A percentile compares a stretch with the other conserved stretches of the same genome.
Evolutionary conservation across 129 eudicot species (phyloP).

Genomic region (Cynara cardunculus): DNA sequence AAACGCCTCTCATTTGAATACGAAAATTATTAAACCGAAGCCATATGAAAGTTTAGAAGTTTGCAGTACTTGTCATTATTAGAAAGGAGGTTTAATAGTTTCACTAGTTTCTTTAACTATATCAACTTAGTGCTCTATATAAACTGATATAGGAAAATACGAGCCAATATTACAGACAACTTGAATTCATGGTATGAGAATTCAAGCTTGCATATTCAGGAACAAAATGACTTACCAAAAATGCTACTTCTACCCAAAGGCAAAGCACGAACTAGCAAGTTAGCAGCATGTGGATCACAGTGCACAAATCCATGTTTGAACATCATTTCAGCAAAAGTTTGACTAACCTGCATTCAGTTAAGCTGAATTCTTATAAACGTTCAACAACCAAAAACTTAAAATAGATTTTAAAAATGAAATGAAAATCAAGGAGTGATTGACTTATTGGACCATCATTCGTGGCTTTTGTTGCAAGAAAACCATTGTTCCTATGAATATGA

Average conservation of each 20-base stretch:
- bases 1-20: too few relatives aligned
- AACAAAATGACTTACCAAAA: slow-evolving; percentile 47
- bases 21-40: too few relatives aligned
- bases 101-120: background rate
- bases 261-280: slow-evolving; percentile 82
- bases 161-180: background rate
- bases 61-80: background rate
- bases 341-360: slow-evolving; percentile 61
- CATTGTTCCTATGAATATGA: background rate
- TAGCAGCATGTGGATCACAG: slow-evolving; percentile 99
- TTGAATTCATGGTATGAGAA: background rate
- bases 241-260: slow-evolving; percentile 55
- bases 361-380: slow-evolving; percentile 4
- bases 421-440: background rate
- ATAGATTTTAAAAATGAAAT: background rate
- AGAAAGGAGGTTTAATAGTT: background rate
- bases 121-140: background rate
- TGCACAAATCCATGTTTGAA: slow-evolving; percentile 97
- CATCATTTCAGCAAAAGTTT: slow-evolving; percentile 98
- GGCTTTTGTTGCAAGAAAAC: background rate
- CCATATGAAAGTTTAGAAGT: too few relatives aligned
- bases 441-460: background rate
- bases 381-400: slow-evolving; percentile 6
- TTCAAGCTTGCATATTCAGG: background rate
- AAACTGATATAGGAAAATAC: background rate